Percentiles rank a stretch among this genome's conserved stretches.
These are phyloP conservation scores for Barbarea vulgaris DNA, from an alignment of 345 rosid species.

Conservation along the genomic window DNA sequence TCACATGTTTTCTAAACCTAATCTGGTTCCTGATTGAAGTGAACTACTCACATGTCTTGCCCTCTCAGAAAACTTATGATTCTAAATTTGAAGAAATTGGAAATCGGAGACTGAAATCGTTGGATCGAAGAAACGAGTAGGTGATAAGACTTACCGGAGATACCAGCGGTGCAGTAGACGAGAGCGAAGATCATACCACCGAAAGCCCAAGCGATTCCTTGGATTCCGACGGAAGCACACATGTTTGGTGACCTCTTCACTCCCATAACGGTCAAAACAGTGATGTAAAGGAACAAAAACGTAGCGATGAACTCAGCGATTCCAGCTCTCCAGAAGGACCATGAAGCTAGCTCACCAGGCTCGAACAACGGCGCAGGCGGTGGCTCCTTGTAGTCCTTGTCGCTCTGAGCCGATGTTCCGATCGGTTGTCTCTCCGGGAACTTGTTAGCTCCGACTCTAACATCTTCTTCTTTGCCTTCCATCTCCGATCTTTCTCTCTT, in stretches of 20 bases:
- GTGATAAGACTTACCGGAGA: slow-evolving; percentile 43
- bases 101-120: slow-evolving; percentile 6
- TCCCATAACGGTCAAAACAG: slow-evolving; percentile 52
- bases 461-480: slow-evolving; percentile 60
- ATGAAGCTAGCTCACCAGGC: slow-evolving; percentile 46
- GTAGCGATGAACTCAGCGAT: slow-evolving; percentile 55
- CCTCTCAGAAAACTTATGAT: background rate
- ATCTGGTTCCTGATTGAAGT: slow-evolving; percentile 7
- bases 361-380: slow-evolving; percentile 53
- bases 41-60: too few species aligned
- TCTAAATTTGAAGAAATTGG: background rate
- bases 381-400: slow-evolving; percentile 56
- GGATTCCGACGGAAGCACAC: slow-evolving; percentile 55
- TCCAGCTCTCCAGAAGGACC: slow-evolving; percentile 56
- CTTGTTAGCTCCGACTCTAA: slow-evolving; percentile 54
- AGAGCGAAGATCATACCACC: slow-evolving; percentile 60
- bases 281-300: slow-evolving; percentile 50
- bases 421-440: slow-evolving; percentile 53
- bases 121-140: background rate
- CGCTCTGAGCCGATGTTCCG: slow-evolving; percentile 53
- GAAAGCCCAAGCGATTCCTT: slow-evolving; percentile 56
- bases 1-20: background rate
- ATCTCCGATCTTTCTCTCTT: slow-evolving; percentile 19
- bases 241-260: slow-evolving; percentile 41
- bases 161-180: slow-evolving; percentile 54